These are phyloP conservation scores for Rhynchospora tenuis DNA, from an alignment of 176 grass and related monocot species.

Conservation along the genomic window DNA sequence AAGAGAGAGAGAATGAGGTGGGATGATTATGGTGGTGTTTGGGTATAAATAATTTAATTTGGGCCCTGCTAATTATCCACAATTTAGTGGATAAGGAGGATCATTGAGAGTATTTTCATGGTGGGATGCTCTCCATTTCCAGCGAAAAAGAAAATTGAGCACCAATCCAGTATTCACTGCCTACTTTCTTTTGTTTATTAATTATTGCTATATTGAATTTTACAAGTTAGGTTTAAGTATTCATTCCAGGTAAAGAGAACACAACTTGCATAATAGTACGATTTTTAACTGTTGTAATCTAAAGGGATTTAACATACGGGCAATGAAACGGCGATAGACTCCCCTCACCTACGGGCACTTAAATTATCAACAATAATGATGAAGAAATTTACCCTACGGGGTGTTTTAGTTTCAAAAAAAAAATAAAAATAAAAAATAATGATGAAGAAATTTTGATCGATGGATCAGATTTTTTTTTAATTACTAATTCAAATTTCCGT, in stretches of 20 bases:
- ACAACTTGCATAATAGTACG: not conserved
- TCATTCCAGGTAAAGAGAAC: conserved; percentile 3
- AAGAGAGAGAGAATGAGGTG: not conserved
- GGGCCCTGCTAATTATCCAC: too few relatives aligned
- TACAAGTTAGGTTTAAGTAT: not conserved
- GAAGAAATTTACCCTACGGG: too few relatives aligned
- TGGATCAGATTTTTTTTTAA: too few relatives aligned
- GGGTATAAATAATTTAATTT: not conserved
- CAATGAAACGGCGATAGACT: too few relatives aligned
- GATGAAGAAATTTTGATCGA: too few relatives aligned
- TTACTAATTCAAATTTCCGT: too few relatives aligned
- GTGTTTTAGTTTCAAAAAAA: too few relatives aligned
- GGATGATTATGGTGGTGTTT: conserved; percentile 1
- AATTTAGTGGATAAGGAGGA: not conserved
- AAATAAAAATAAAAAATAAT: too few relatives aligned
- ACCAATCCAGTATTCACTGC: not conserved
- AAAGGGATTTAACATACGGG: not conserved
- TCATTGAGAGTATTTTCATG: not conserved
- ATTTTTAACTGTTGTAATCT: not conserved
- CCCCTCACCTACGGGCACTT: too few relatives aligned
- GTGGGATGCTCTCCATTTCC: not conserved
- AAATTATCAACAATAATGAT: too few relatives aligned
- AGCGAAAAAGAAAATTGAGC: not conserved
- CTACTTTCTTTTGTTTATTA: not conserved
- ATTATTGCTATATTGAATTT: too few relatives aligned